Percentiles rank a stretch among this genome's conserved stretches.
These are phyloP conservation scores for Candida mesenterica DNA, from an alignment of 1,139 yeast genomes.

Conservation along the genomic window DNA sequence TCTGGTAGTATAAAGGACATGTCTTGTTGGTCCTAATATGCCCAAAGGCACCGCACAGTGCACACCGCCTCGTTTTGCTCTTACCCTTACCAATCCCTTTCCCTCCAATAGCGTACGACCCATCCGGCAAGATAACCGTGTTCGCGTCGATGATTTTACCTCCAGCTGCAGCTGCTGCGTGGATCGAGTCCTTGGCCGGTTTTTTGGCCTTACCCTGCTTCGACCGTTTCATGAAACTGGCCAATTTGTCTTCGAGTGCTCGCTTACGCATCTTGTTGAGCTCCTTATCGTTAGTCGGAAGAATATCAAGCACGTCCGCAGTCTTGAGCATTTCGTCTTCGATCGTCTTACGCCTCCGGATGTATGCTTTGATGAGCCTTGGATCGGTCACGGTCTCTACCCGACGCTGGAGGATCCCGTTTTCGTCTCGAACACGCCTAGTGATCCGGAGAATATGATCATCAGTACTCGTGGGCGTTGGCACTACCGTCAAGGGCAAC, in stretches of 20 bases:
- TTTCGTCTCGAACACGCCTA: constrained; percentile 76
- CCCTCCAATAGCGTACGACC: constrained; percentile 51
- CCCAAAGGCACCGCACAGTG: constrained; percentile 93
- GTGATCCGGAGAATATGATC: constrained; percentile 67
- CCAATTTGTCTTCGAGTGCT: constrained; percentile 79
- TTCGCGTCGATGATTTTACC: constrained; percentile 42
- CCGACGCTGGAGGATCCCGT: constrained; percentile 82
- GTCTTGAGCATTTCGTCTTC: constrained; percentile 63
- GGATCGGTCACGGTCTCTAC: constrained; percentile 82
- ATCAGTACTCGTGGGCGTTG: too few relatives aligned
- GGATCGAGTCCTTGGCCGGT: constrained; percentile 36
- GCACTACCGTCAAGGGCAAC: constrained; percentile 5
- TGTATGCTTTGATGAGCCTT: constrained; percentile 80
- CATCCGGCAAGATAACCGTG: constrained; percentile 45
- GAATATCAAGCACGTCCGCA: constrained; percentile 64
- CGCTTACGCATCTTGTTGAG: constrained; percentile 76
- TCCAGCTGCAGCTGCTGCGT: constrained; percentile 51
- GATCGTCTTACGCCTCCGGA: constrained; percentile 71
- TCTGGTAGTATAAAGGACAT: constrained; percentile 73
- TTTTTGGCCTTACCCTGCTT: constrained; percentile 45
- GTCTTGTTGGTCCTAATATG: constrained; percentile 88
- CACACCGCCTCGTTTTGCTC: constrained; percentile 81
- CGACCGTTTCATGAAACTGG: constrained; percentile 72
- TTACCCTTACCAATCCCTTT: constrained; percentile 74
- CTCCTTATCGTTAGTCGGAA: constrained; percentile 83